Evolutionary conservation across 2,329 filamentous ascomycete genomes (phyloP), one percentile per base, ranked within the genome.

Genomic region (Aspergillus neoniger): DNA sequence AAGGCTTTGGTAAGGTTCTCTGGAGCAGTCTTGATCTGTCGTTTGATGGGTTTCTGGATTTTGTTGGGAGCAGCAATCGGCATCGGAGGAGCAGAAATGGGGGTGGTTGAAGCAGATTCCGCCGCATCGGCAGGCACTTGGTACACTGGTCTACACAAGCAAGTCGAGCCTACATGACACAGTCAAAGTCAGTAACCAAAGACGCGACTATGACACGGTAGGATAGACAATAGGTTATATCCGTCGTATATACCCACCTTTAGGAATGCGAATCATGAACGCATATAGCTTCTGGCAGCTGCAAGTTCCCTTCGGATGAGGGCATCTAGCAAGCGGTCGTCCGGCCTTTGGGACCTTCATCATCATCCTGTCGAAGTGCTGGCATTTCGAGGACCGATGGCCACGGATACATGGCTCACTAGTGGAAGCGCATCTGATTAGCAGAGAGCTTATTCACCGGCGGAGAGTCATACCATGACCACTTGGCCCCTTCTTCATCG

Each of bases 291-390:
- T 77, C 61, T 77, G 70, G 57, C 78, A 80, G 56, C 73, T 76
- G 63, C 78, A 80, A 5, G 71, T 72, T 19, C 74, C 73, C 62
- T 78, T 77, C 4, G 76, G 74, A 68, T 82, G 80, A 25, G 79
- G 78, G 49, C 80, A 82, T 67, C 79, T 80, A 32, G 78, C 76
- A 21, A 81, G 72, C 17, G 80, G 80, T 17, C 80, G 74, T 12
- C 80, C 80, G 19, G 80, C 79, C 58, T 80, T 81, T 28, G 79
- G 78, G 21, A 82, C 80, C 67, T 80, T 80, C 67, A 81, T 78
- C 76, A 82, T 81, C 39, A 81, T 71, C 61, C 80, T 73, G 62
- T 82, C 79, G 55, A 76, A 79, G 65, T 82, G 79, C 58, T 77
- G 76, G 52, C 79, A 81, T 78, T 81, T 81, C 59, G 79, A 81